Base-by-base conservation (phyloP, 139 green algal genomes). In the Asterochloris sp. region DNA sequence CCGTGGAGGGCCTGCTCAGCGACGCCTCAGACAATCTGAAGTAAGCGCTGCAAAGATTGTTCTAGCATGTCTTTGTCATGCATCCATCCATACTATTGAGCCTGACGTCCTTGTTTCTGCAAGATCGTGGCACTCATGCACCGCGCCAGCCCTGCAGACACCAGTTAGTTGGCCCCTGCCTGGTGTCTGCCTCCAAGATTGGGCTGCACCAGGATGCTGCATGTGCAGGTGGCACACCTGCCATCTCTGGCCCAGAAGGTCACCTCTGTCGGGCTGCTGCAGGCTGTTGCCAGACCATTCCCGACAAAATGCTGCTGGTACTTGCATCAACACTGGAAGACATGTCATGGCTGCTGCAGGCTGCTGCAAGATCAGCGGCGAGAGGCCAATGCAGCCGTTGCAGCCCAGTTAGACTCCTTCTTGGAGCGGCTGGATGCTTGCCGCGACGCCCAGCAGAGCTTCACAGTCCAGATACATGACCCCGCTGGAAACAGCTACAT, bases 391-490 rank as follows among this genome's bases (percentile, higher is more conserved):
- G 79, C 89, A 17, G 74, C 62, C 13, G 84, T 81, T 27, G 89
- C 90, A 10, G 86, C 73, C 11, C 82, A 77, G 12, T 82, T 93
- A 17, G 90, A 93, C 66, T 69, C 81, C 62, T 92, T 92, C 67
- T 63, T 83, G 23, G 76, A 78, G 54, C 84, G 88, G 74, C 74
- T 95, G 62, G 87, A 95, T 60, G 62, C 29, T 0, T 93, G 89
- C 71, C 83, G 83, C 13, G 64, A 61, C 0, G 91, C 83, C 10
- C 27, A 84, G 69, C 67, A 47, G 10, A 79, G 76, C 9, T 95
- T 95, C 78, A 95, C 91, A 14, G 28, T 95, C 15, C 62, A 86
- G 19, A 24, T 95, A 10, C 85, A 94, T 66, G 91, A 95, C 73
- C 85, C 87, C 0, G 81, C 87, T 11, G 91, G 91, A 47, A 95